Evolutionary conservation across 2,329 filamentous ascomycete species (phyloP), one percentile per base, ranked within the genome.

Genomic region (Aspergillus tanneri): DNA sequence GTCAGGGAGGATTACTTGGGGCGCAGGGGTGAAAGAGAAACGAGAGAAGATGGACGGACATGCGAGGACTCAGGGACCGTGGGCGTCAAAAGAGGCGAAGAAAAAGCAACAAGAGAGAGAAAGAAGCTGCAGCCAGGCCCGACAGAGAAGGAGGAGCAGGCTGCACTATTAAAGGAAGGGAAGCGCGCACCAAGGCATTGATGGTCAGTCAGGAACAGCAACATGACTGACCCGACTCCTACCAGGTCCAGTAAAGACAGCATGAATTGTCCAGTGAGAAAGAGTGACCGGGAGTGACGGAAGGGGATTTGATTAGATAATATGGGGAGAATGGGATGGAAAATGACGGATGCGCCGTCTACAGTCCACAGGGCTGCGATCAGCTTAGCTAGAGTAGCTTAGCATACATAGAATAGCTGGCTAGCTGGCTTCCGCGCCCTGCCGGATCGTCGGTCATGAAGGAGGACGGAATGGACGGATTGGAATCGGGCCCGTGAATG

Each of bases 271-370:
- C 46, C 38, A 56, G 50, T 50, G 28, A 59, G 49, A 56, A 47
- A 25, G 43, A 50, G 44, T 28, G 44, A 18, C 60, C 61, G 63
- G 61, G 57, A 64, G 46, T 51, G 49, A 46, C 53, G 55, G 55
- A 53, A 57, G 46, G 11, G 49, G 50, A 48, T 59, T 56, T 54
- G 51, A 56, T 59, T 56, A 56, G 51, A 56, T 54, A 54, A 57
- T 57, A 42, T 41, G 47, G 32, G 28, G 36, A 44, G 25, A 41
- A 32, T 32, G 38, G 16, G 24, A 32, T 19, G 24, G 24, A 37
- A 50, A 19, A 53, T 42, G 56, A 59, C 58, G 62, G 52, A 62
- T 58, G 61, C 55, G 47, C 41, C 28, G 12, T 21, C n/a, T n/a
- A n/a, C n/a, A n/a, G n/a, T n/a, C n/a, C 25, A 41, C 44, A 53